Base-by-base conservation (phyloP, 371 early-diverging fungal genomes). In the Umbelopsis sp. region DNA sequence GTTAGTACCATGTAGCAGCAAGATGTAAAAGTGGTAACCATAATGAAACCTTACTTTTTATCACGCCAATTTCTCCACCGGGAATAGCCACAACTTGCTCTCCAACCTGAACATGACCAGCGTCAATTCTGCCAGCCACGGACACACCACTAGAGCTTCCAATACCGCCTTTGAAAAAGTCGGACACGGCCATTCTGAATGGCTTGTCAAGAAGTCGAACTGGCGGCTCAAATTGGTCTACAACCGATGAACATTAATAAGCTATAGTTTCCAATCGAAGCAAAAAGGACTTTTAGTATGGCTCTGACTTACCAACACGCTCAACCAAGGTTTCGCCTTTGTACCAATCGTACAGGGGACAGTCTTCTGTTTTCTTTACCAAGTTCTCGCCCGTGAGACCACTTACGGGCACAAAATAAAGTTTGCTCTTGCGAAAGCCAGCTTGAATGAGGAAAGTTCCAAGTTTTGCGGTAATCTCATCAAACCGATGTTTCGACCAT, bases 351-450 rank as follows among this genome's bases (percentile, higher is more conserved):
- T 73, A 62, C 66, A 80, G 35, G n/a, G 71, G 76, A 29, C 75
- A 70, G 12, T 62, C 50, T 5, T 62, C 69, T 0, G 84, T 84
- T 16, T 84, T 80, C 50, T 76, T 77, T 5, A 85, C 70, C 71
- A 96, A 70, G 71, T 97, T 98, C 68, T 89, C 90, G 14, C 98
- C 97, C 1, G 89, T 90, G 50, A 94, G 88, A 25, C 98, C 99
- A 66, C 96, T 94, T 37, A 91, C 89, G 4, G 99, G 98, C 20
- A 96, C 81, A 81, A 90, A 97, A 1, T 73, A 62, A 51, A 97
- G 70, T 62, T 89, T 91, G 6, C 79, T 74, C 69, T 87, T 87
- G 35, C 80, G 80, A 81, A 94, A 97, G 4, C 96, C 96, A 9
- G 88, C 90, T 62, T 85, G 86, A 8, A 74, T 70, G 53, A 97